Evolutionary conservation across 768 basidiomycete genomes (phyloP).

Genomic region (Cystobasidiopsis lactophilus): DNA sequence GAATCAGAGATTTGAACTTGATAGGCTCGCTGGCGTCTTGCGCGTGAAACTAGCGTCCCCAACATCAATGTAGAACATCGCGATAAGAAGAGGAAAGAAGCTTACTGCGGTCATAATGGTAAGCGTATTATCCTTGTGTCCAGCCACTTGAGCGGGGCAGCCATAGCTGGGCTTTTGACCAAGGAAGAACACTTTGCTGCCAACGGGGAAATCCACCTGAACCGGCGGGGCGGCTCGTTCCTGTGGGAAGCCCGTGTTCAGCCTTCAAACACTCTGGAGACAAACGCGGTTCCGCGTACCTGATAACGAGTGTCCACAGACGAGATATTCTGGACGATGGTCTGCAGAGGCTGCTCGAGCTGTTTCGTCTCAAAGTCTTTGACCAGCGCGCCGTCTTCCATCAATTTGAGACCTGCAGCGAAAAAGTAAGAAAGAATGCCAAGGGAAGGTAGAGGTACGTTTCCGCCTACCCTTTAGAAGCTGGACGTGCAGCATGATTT

Average conservation of each 20-base stretch:
- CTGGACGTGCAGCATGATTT: conserved; percentile 64
- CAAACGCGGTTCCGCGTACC: not conserved
- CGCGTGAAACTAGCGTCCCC: conserved; percentile 51
- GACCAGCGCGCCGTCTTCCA: conserved; percentile 72
- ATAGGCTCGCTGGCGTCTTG: conserved; percentile 58
- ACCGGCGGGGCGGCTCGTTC: conserved; percentile 65
- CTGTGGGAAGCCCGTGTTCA: conserved; percentile 31
- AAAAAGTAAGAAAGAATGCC: not conserved
- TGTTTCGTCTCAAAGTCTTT: conserved; percentile 94
- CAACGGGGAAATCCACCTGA: conserved; percentile 69
- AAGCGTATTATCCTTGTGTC: conserved; percentile 43
- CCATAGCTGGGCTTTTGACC: conserved; percentile 75
- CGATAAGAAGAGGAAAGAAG: conserved; percentile 15
- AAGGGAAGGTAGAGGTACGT: conserved; percentile 4
- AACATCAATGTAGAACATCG: not conserved
- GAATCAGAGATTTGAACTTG: conserved; percentile 49
- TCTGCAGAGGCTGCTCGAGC: conserved; percentile 64
- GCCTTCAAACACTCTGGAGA: conserved; percentile 12
- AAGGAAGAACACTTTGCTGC: conserved; percentile 83
- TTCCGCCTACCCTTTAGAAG: conserved; percentile 53
- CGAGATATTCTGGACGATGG: conserved; percentile 52
- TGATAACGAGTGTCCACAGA: conserved; percentile 58
- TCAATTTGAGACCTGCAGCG: conserved; percentile 52
- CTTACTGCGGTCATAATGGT: conserved; percentile 71
- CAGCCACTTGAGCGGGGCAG: conserved; percentile 72